Evolutionary conservation across 2,329 filamentous ascomycete genomes (phyloP).

Genomic region (Pseudocercospora musae): DNA sequence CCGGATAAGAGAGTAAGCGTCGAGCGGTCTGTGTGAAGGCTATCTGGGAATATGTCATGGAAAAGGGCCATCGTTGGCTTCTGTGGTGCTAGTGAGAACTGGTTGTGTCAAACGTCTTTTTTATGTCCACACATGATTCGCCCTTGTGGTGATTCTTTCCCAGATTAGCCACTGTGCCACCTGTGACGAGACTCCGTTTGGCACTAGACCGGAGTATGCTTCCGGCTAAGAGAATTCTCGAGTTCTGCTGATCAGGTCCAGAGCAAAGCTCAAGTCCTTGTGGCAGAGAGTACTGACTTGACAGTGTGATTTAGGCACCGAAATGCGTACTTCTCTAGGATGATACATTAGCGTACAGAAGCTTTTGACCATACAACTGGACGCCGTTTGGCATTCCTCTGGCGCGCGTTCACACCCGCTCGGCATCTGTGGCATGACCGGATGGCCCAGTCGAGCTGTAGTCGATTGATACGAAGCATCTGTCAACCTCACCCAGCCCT

Average conservation of each 20-base stretch:
- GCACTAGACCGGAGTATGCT: neutral
- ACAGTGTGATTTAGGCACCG: neutral
- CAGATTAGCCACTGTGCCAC: neutral
- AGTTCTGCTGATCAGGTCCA: neutral
- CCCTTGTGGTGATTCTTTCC: neutral
- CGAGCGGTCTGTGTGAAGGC: no score
- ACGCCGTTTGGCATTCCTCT: neutral
- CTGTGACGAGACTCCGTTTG: no score
- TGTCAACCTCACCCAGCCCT: conserved; percentile 51
- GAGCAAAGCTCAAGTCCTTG: neutral
- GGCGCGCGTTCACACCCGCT: conserved; percentile 6
- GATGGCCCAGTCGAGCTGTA: conserved; percentile 43
- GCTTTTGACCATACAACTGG: neutral
- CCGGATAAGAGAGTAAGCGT: no score
- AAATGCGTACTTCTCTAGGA: neutral
- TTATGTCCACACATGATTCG: neutral
- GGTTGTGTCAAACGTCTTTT: no score
- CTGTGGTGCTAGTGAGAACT: no score
- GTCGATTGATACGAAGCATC: conserved; percentile 52
- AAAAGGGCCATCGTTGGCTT: no score
- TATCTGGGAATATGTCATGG: no score
- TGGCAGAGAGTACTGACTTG: neutral
- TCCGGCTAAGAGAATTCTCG: neutral
- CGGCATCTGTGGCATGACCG: conserved; percentile 39
- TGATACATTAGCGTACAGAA: neutral